phyloP scores from a whole-genome alignment of 169 alveolate genomes.

The Cryptosporidium xiaoi region DNA sequence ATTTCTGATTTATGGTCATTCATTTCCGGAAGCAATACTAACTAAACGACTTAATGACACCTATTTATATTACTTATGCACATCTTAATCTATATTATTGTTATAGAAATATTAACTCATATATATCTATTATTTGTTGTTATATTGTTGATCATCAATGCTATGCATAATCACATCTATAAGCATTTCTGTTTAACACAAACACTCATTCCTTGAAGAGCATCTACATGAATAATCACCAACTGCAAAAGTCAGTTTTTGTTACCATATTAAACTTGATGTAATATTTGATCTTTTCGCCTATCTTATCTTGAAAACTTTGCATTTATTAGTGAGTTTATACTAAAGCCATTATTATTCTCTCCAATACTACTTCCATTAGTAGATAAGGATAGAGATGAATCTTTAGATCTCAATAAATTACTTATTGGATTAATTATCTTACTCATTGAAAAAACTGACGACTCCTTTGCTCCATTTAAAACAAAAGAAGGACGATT shows the following conservation, averaged over 20 bases:
- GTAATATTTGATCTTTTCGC: too few species aligned
- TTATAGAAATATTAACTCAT: too few species aligned
- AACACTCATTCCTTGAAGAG: too few species aligned
- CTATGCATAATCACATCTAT: too few species aligned
- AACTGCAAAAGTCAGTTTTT: too few species aligned
- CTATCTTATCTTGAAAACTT: too few species aligned
- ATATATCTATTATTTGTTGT: too few species aligned
- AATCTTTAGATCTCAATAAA: background rate
- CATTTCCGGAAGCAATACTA: conserved; percentile 10
- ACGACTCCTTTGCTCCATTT: background rate
- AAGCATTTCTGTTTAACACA: too few species aligned
- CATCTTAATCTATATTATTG: background rate
- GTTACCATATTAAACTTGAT: too few species aligned
- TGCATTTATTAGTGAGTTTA: background rate
- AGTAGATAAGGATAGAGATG: background rate
- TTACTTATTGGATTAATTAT: conserved; percentile 16
- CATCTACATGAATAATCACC: too few species aligned
- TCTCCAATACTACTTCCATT: background rate
- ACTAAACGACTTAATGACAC: background rate
- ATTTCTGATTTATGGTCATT: conserved; percentile 47
- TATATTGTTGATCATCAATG: too few species aligned
- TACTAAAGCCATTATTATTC: background rate
- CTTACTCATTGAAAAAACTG: conserved; percentile 7
- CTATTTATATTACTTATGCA: background rate
- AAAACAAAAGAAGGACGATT: background rate